phyloP scores from a whole-genome alignment of 495 filamentous ascomycete species.

The Cercophora newfieldiana region DNA sequence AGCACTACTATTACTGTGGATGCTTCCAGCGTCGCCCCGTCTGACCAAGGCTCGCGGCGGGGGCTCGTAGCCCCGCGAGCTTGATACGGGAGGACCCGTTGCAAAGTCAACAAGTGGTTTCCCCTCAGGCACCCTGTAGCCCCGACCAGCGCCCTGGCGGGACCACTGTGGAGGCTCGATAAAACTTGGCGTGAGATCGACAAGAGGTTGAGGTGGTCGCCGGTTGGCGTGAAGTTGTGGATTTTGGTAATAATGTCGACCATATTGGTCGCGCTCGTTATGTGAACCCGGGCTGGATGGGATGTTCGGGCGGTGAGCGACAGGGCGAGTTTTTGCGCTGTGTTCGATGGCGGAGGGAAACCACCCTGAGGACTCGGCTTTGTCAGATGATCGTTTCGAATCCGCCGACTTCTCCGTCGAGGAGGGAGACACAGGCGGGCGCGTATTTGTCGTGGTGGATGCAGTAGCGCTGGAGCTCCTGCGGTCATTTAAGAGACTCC shows the following conservation, averaged over 20 bases:
- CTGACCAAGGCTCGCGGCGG: slow-evolving; percentile 3
- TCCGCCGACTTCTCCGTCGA: background rate
- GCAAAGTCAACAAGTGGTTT: slow-evolving; percentile 62
- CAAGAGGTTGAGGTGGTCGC: slow-evolving; percentile 45
- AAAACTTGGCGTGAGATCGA: slow-evolving; percentile 76
- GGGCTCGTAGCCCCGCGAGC: slow-evolving; percentile 9
- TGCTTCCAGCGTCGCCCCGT: background rate
- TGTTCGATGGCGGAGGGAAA: slow-evolving; percentile 49
- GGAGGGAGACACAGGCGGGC: background rate
- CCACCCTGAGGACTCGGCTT: slow-evolving; percentile 37
- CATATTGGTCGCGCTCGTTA: slow-evolving; percentile 1
- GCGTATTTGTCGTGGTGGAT: background rate
- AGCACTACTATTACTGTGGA: background rate
- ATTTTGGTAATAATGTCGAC: slow-evolving; percentile 27
- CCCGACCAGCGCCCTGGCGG: slow-evolving; percentile 62
- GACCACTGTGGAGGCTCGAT: slow-evolving; percentile 70
- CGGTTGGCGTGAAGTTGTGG: slow-evolving; percentile 43
- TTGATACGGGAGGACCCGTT: slow-evolving; percentile 19
- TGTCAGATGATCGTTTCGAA: background rate
- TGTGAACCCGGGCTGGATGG: slow-evolving; percentile 14
- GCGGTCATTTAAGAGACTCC: slow-evolving; percentile 49
- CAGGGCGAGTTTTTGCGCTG: slow-evolving; percentile 30
- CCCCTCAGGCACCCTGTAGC: slow-evolving; percentile 62
- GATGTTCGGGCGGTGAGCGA: slow-evolving; percentile 22
- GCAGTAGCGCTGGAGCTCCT: background rate